A percentile compares a stretch with the other conserved stretches of the same genome.
These are phyloP conservation scores for Microsporum audouinii DNA, from an alignment of 2,329 filamentous ascomycete species.

Conservation along the genomic window DNA sequence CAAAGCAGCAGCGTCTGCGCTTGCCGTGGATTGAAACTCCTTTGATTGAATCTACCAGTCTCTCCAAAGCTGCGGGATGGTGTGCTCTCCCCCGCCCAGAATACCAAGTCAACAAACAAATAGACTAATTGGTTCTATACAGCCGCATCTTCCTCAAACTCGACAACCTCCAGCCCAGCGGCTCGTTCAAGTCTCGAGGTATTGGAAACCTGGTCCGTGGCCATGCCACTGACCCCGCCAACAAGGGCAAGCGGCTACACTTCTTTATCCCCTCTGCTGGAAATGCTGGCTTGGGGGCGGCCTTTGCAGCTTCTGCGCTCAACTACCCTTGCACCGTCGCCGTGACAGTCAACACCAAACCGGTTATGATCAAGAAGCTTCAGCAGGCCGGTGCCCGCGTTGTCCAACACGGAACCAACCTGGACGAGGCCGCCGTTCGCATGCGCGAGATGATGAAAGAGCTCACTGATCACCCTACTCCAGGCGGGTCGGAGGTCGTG, in stretches of 20 bases:
- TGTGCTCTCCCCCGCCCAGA: slow-evolving; percentile 30
- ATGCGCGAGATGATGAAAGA: slow-evolving; percentile 32
- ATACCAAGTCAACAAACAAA: slow-evolving; percentile 23
- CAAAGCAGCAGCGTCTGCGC: slow-evolving; percentile 18
- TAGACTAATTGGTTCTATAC: neutral
- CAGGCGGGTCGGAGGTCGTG: slow-evolving; percentile 19
- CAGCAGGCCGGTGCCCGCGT: slow-evolving; percentile 57
- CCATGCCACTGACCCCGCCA: slow-evolving; percentile 32
- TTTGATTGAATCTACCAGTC: slow-evolving; percentile 52
- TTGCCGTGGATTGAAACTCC: slow-evolving; percentile 62
- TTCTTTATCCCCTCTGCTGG: slow-evolving; percentile 75
- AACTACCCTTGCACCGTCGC: slow-evolving; percentile 61
- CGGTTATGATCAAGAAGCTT: slow-evolving; percentile 61
- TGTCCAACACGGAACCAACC: slow-evolving; percentile 55
- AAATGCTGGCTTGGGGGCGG: slow-evolving; percentile 74
- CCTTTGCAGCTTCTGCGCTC: slow-evolving; percentile 56
- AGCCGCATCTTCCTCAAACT: slow-evolving; percentile 74
- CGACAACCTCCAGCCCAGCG: slow-evolving; percentile 71
- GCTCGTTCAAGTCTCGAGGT: slow-evolving; percentile 74
- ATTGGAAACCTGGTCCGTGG: slow-evolving; percentile 60
- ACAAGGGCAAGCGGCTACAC: slow-evolving; percentile 41
- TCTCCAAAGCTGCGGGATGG: slow-evolving; percentile 64
- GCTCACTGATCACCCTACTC: slow-evolving; percentile 8
- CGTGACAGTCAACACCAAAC: slow-evolving; percentile 54
- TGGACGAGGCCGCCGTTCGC: slow-evolving; percentile 56